Conservation (phyloP, 2,329 filamentous ascomycete genomes). For the Daldinia eschscholtzii region DNA sequence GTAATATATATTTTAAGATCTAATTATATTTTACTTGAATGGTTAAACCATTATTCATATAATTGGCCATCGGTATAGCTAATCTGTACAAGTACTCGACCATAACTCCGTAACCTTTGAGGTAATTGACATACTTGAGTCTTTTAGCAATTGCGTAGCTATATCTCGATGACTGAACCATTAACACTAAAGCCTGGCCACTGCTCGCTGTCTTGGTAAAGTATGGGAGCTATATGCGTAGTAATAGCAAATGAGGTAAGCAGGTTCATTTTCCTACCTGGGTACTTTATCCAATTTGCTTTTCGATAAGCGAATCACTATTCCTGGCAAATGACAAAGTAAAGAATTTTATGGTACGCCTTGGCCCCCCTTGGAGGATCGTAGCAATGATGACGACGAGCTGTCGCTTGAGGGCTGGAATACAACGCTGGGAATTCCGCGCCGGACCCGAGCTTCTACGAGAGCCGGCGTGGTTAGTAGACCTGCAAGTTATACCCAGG, state of each 20-base stretch:
- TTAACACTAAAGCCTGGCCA: no score
- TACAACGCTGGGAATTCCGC: constrained; percentile 22
- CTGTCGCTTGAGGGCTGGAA: constrained; percentile 18
- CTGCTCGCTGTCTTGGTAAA: not conserved
- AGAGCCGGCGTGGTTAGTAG: constrained; percentile 13
- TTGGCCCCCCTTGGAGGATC: constrained; percentile 5
- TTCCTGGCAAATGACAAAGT: constrained; percentile 10
- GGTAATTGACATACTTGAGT: no score
- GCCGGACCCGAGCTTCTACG: constrained; percentile 19
- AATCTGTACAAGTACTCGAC: no score
- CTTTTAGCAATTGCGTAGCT: not conserved
- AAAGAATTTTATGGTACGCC: constrained; percentile 3
- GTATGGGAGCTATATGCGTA: not conserved
- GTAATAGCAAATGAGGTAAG: not conserved
- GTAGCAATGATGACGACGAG: constrained; percentile 8
- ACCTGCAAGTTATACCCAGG: constrained; percentile 21
- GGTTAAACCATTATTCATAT: no score
- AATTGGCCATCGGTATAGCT: no score
- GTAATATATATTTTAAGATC: not conserved
- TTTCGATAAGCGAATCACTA: constrained; percentile 13
- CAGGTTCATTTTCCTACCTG: not conserved
- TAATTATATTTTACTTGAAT: not conserved
- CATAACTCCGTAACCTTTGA: no score
- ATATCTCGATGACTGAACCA: not conserved
- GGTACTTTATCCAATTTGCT: constrained; percentile 1